Evolutionary conservation across 176 grass and related monocot genomes (phyloP).

Genomic region (Carex cristatella): DNA sequence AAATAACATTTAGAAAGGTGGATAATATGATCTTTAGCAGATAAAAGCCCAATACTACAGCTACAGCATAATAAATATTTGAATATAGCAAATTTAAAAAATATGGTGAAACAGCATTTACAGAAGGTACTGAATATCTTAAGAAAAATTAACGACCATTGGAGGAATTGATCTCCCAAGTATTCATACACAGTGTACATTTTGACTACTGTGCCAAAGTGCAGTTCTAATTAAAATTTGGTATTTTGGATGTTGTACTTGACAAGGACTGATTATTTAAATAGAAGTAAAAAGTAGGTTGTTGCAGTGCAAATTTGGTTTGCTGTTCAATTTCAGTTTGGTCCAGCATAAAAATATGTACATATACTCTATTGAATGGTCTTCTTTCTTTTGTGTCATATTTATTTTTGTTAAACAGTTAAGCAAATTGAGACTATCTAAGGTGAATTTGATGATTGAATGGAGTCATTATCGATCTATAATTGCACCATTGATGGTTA

Average conservation of each 20-base stretch:
- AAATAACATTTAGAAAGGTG: neutral
- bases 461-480: neutral
- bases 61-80: neutral
- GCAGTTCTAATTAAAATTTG: neutral
- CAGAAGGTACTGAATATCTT: neutral
- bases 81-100: neutral
- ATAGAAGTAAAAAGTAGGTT: neutral
- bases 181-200: neutral
- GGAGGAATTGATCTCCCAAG: neutral
- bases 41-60: neutral
- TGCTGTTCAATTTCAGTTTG: neutral
- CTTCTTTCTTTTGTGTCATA: neutral
- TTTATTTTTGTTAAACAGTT: neutral
- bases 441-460: neutral
- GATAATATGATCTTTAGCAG: neutral
- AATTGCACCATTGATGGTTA: neutral
- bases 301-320: neutral
- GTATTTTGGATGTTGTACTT: neutral
- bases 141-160: neutral
- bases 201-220: neutral
- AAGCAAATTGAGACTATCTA: neutral
- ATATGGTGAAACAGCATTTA: neutral
- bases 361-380: neutral
- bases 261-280: neutral
- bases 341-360: neutral